phyloP scores from a whole-genome alignment of 331 rosid genomes.

The Pyrus hybrid region DNA sequence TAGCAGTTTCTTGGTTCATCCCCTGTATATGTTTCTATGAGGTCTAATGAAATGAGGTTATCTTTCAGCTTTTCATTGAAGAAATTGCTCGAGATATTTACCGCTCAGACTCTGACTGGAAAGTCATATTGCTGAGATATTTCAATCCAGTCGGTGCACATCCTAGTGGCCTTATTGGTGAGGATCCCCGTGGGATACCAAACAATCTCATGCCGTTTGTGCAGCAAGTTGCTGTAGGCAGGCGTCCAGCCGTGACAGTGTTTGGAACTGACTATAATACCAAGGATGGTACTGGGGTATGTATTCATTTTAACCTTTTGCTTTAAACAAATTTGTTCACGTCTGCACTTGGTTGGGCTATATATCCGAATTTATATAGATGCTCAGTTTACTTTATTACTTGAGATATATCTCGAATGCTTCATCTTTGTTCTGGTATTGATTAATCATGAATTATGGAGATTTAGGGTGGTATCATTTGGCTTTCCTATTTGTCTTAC shows the following conservation, averaged over 20 bases:
- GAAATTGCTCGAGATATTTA: conserved; percentile 77
- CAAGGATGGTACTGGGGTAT: conserved; percentile 92
- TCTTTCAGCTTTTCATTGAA: conserved; percentile 79
- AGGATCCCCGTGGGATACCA: conserved; percentile 93
- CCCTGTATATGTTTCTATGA: neutral
- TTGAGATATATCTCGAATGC: neutral
- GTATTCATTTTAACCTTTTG: conserved; percentile 13
- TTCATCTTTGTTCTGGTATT: neutral
- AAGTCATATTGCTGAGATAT: conserved; percentile 79
- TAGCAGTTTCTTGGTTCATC: neutral
- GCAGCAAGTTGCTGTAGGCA: conserved; percentile 98
- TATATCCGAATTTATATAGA: neutral
- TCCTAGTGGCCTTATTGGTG: conserved; percentile 86
- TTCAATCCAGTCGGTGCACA: conserved; percentile 99
- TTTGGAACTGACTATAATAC: conserved; percentile 84
- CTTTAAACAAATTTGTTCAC: neutral
- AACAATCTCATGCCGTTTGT: conserved; percentile 98
- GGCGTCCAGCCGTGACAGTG: conserved; percentile 78
- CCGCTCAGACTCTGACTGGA: conserved; percentile 69
- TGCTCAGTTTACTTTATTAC: neutral
- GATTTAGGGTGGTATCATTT: neutral
- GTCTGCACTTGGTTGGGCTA: neutral
- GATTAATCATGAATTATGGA: neutral
- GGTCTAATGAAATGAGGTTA: no score
- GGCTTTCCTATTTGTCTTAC: neutral